Percentiles rank a stretch among this genome's conserved stretches.
Evolutionary conservation across 805 yeast species (phyloP).

Genomic region (Candida succiphila): DNA sequence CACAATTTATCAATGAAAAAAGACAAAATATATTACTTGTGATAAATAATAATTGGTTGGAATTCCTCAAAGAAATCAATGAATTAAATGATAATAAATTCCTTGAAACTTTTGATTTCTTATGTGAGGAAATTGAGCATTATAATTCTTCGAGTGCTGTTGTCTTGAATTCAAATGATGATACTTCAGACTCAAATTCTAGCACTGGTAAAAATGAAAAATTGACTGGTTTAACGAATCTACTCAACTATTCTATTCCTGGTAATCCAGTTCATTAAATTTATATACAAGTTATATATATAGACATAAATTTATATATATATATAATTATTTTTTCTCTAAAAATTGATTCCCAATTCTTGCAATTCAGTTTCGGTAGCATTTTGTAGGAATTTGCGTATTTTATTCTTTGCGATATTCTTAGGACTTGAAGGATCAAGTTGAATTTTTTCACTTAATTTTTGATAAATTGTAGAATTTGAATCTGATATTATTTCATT

Average conservation of each 20-base stretch:
- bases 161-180: background rate
- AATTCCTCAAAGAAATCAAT: conserved; percentile 17
- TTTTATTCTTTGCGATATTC: conserved; percentile 57
- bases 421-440: conserved; percentile 32
- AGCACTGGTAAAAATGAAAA: conserved; percentile 6
- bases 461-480: conserved; percentile 24
- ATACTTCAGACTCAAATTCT: background rate
- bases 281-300: background rate
- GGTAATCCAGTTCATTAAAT: too few species aligned
- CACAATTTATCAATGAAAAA: conserved; percentile 18
- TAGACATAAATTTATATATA: too few species aligned
- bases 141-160: conserved; percentile 6
- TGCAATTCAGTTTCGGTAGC: conserved; percentile 17
- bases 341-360: conserved; percentile 12
- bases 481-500: conserved; percentile 8
- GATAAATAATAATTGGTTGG: conserved; percentile 23
- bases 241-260: conserved; percentile 11
- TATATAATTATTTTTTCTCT: background rate
- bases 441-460: conserved; percentile 25
- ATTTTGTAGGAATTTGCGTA: conserved; percentile 44
- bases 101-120: conserved; percentile 11
- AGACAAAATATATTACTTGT: conserved; percentile 22
- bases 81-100: conserved; percentile 20
- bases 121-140: conserved; percentile 17
- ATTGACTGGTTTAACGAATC: conserved; percentile 16